phyloP scores from a whole-genome alignment of 768 basidiomycete species.

The Kockovaella imperatae region DNA sequence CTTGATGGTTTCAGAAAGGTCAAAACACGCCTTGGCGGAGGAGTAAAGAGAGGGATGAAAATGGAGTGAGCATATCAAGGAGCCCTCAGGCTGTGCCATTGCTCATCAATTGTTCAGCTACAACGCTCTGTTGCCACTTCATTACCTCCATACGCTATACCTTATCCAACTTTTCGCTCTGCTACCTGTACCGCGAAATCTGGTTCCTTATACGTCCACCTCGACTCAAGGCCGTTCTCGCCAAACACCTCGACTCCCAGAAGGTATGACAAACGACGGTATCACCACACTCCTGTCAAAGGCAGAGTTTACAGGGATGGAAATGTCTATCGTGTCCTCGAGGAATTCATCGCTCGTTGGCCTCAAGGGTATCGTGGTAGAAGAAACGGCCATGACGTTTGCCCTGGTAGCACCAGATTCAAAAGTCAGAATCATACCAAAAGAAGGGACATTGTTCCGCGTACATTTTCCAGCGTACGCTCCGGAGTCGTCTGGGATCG shows the following conservation, averaged over 20 bases:
- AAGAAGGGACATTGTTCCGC: constrained; percentile 32
- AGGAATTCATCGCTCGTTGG: constrained; percentile 24
- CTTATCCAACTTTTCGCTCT: constrained; percentile 22
- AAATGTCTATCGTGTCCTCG: constrained; percentile 14
- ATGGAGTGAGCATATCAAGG: constrained; percentile 19
- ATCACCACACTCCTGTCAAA: constrained; percentile 33
- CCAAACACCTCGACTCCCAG: background rate
- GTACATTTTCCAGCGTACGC: constrained; percentile 35
- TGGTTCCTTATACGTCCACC: background rate
- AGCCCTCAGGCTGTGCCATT: background rate
- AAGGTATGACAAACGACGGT: constrained; percentile 13
- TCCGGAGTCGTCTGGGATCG: constrained; percentile 4
- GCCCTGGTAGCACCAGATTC: constrained; percentile 21
- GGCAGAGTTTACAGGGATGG: constrained; percentile 40
- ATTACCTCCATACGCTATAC: constrained; percentile 34
- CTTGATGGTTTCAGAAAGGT: constrained; percentile 16
- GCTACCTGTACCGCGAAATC: constrained; percentile 15
- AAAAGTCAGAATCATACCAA: constrained; percentile 31
- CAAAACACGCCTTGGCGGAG: constrained; percentile 15
- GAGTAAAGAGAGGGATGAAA: background rate
- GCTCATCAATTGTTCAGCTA: constrained; percentile 16
- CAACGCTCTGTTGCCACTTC: constrained; percentile 24
- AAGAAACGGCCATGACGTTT: constrained; percentile 42
- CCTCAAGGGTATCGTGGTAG: constrained; percentile 31
- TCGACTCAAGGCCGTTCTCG: background rate